These are phyloP conservation scores for Gynochthodes officinalis DNA, from an alignment of 257 asterid genomes.

Conservation along the genomic window DNA sequence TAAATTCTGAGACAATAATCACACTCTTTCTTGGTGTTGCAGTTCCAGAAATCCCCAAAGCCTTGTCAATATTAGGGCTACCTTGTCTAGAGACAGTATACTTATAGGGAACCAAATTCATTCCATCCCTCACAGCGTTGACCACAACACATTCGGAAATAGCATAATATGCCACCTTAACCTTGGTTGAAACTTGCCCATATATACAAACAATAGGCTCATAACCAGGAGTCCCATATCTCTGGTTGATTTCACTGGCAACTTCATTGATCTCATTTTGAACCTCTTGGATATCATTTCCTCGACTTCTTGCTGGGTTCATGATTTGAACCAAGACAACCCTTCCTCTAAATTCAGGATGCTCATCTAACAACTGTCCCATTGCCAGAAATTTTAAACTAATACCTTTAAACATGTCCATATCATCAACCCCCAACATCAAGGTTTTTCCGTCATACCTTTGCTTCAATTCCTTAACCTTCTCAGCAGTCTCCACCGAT, in stretches of 20 bases:
- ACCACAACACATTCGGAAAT: conserved; percentile 81
- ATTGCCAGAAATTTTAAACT: conserved; percentile 67
- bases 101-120: conserved; percentile 85
- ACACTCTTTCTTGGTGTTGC: conserved; percentile 46
- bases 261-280: conserved; percentile 57
- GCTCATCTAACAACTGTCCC: conserved; percentile 53
- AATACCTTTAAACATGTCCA: conserved; percentile 86
- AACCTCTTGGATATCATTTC: conserved; percentile 69
- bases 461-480: conserved; percentile 45
- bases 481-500: conserved; percentile 35
- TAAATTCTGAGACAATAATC: conserved; percentile 79
- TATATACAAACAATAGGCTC: conserved; percentile 65
- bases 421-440: conserved; percentile 79
- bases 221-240: conserved; percentile 43
- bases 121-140: conserved; percentile 87
- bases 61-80: conserved; percentile 43
- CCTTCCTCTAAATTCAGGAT: conserved; percentile 37
- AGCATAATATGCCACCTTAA: conserved; percentile 59
- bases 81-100: conserved; percentile 78
- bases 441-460: conserved; percentile 50
- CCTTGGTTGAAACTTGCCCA: conserved; percentile 60
- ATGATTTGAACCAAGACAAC: conserved; percentile 72
- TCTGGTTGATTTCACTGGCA: conserved; percentile 43
- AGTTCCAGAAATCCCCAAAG: conserved; percentile 34
- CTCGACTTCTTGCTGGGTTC: conserved; percentile 74